These are phyloP conservation scores for Tuber aestivum DNA, from an alignment of 495 filamentous ascomycete genomes.

Conservation along the genomic window DNA sequence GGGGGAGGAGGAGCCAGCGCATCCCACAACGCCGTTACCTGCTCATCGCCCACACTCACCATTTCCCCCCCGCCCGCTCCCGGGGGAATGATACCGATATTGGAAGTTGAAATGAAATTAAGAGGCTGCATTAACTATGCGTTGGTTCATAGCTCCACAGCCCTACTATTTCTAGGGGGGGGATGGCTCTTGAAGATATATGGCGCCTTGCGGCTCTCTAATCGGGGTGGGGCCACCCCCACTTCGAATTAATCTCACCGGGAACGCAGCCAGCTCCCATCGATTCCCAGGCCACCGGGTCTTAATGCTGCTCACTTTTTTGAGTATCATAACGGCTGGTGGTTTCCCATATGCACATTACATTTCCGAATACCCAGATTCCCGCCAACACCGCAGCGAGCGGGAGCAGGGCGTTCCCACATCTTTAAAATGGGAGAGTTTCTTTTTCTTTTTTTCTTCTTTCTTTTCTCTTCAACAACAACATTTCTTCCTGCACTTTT, in stretches of 20 bases:
- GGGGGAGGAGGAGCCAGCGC: not conserved
- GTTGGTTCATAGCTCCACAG: not conserved
- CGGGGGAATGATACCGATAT: not conserved
- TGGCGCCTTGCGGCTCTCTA: not conserved
- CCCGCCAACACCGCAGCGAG: not conserved
- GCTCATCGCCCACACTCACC: not conserved
- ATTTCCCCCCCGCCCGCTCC: not conserved
- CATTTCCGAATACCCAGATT: not conserved
- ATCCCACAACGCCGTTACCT: not conserved
- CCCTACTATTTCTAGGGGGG: not conserved
- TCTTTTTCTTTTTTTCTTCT: no score
- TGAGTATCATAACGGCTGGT: no score
- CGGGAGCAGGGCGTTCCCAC: not conserved
- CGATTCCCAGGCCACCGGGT: not conserved
- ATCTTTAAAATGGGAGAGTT: not conserved
- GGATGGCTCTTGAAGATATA: not conserved
- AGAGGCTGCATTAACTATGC: not conserved
- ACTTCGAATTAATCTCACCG: not conserved
- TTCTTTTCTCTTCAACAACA: no score
- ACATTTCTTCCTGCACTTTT: not conserved
- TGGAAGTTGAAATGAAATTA: not conserved
- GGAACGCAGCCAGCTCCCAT: not conserved
- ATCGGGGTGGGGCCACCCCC: not conserved
- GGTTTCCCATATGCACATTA: not conserved
- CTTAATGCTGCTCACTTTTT: not conserved